Conservation (phyloP, 2,329 filamentous ascomycete genomes). For the Shiraia sp. region DNA sequence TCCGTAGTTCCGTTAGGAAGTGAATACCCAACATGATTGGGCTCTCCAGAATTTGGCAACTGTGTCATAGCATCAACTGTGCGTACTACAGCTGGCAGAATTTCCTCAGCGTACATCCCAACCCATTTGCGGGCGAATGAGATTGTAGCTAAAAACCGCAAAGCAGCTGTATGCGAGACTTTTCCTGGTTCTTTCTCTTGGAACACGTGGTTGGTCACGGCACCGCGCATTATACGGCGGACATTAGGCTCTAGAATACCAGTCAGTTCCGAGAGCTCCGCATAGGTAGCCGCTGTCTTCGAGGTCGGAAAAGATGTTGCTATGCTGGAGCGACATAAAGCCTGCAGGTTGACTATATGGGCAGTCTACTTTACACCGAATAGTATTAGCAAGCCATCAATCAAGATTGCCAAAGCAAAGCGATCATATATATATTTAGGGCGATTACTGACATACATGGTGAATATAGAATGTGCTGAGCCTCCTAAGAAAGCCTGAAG, state of each 20-base stretch:
- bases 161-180: conserved; percentile 8
- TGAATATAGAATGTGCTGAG: not conserved
- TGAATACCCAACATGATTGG: conserved; percentile 4
- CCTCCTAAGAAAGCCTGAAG: conserved; percentile 5
- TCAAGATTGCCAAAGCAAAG: no score
- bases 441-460: conserved; percentile 1
- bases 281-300: conserved; percentile 1
- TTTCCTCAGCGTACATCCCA: conserved; percentile 2
- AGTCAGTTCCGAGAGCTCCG: conserved; percentile 1
- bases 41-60: conserved; percentile 5
- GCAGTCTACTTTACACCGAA: not conserved
- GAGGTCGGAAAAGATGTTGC: conserved; percentile 2
- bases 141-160: conserved; percentile 1
- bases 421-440: no score
- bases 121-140: conserved; percentile 1
- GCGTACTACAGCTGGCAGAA: conserved; percentile 1
- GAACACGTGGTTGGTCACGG: conserved; percentile 6
- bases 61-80: conserved; percentile 8
- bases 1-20: conserved; percentile 5
- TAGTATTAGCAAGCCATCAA: not conserved
- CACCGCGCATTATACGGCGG: conserved; percentile 2
- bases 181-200: conserved; percentile 1
- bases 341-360: conserved; percentile 5
- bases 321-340: conserved; percentile 10
- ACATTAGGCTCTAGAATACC: conserved; percentile 1